Evolutionary conservation across 768 basidiomycete genomes (phyloP).

Genomic region (Lactifluus subvellereus): DNA sequence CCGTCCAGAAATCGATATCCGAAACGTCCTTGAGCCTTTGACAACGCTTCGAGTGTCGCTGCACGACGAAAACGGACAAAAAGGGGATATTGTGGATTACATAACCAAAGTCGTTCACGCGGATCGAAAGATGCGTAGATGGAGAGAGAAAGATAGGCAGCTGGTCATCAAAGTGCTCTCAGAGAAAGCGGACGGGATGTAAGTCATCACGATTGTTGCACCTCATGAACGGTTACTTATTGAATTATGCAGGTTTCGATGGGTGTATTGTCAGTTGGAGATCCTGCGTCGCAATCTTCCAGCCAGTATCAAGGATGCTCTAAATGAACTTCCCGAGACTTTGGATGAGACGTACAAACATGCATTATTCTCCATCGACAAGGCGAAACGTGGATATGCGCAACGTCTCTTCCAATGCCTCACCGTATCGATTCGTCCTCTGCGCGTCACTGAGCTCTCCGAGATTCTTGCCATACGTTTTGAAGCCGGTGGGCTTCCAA

Average conservation of each 20-base stretch:
- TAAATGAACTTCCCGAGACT: neutral
- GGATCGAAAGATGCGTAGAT: neutral
- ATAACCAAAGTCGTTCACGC: neutral
- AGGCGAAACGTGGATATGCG: constrained; percentile 1
- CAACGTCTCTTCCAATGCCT: constrained; percentile 2
- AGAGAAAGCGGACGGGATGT: constrained; percentile 5
- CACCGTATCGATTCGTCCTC: constrained; percentile 1
- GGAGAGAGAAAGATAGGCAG: neutral
- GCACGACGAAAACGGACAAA: constrained; percentile 1
- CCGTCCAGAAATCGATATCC: constrained; percentile 8
- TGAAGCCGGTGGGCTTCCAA: neutral
- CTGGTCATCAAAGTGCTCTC: neutral
- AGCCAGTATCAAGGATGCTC: neutral
- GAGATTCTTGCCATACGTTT: neutral
- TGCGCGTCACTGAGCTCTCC: neutral
- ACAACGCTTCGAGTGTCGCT: neutral
- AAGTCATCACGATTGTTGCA: neutral
- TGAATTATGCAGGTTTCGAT: neutral
- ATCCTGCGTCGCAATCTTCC: neutral
- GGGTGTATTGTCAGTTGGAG: neutral
- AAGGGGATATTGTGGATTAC: neutral
- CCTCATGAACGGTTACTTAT: neutral
- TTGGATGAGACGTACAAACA: constrained; percentile 6
- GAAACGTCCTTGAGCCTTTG: neutral
- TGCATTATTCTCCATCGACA: neutral